These are phyloP conservation scores for Wickerhamomyces bisporus DNA, from an alignment of 805 yeast species.

Conservation along the genomic window DNA sequence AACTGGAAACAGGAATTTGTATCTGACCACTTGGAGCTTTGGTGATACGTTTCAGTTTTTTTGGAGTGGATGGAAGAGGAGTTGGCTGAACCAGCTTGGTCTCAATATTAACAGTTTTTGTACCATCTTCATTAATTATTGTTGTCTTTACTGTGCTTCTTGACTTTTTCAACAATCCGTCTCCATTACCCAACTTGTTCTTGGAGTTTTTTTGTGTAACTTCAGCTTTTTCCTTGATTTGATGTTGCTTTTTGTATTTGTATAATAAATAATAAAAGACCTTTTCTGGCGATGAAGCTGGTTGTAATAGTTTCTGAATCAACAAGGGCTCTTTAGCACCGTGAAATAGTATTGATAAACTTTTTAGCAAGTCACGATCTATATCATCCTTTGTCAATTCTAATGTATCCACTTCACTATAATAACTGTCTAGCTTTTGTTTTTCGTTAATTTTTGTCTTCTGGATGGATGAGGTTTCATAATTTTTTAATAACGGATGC, in stretches of 20 bases:
- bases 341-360: conserved; percentile 75
- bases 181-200: conserved; percentile 25
- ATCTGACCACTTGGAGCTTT: conserved; percentile 21
- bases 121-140: conserved; percentile 27
- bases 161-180: conserved; percentile 34
- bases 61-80: conserved; percentile 9
- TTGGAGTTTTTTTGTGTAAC: conserved; percentile 16
- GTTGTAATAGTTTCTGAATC: conserved; percentile 44
- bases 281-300: conserved; percentile 68
- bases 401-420: conserved; percentile 34
- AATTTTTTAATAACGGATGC: conserved; percentile 80
- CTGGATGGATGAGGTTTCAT: conserved; percentile 39
- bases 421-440: conserved; percentile 29
- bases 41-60: conserved; percentile 17
- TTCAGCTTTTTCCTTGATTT: conserved; percentile 19
- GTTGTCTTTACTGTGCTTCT: conserved; percentile 38
- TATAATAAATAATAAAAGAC: conserved; percentile 70
- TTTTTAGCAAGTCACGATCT: conserved; percentile 70
- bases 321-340: conserved; percentile 58
- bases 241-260: conserved; percentile 68
- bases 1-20: conserved; percentile 26
- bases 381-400: conserved; percentile 37
- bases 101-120: conserved; percentile 18
- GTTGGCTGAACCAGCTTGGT: conserved; percentile 8
- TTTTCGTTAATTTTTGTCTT: conserved; percentile 24